Evolutionary conservation across 352 stramenopile species (phyloP), one percentile per base, ranked within the genome.

Genomic region (Phytopythium oedochilum): DNA sequence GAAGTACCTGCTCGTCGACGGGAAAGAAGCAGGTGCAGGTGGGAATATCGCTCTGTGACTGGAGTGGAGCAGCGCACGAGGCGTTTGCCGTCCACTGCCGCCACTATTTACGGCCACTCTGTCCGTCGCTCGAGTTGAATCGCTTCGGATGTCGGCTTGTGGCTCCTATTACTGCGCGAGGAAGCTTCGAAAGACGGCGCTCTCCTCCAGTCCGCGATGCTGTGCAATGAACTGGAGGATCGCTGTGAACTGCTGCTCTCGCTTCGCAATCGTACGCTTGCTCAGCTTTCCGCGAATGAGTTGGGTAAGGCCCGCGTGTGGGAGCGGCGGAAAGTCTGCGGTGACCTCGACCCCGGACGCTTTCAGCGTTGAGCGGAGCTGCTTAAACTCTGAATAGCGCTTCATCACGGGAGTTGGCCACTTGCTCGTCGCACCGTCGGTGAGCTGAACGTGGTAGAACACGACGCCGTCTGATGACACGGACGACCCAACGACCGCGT

Each of bases 351-450:
- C 39, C 23, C 73, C 70, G 12, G 59, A 61, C 36, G 59, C 60
- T 22, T 73, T 68, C 5, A 86, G 46, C 55, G 75, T 68, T 18
- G 46, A 40, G 62, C 83, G 68, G 62, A 88, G 66, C n/a, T 78
- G 71, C 20, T 54, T 69, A 52, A 89, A 89, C 20, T 71, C 60
- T 0, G 63, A 76, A 60, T 84, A 89, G n/a, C 78, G 75, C 22
- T 65, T 64, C 46, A 61, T 38, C 15, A 78, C 12, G 0, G 66
- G 69, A 9, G 58, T 34, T 18, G 60, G 22, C 72, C 65, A 77
- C 61, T 75, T 60, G 15, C 50, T 48, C 31, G 55, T 59, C 42
- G 67, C 42, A 1, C 59, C 61, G 43, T 73, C 58, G 26, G 63
- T 62, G 36, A 68, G 56, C 53, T 81, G 68, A 20, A 81, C 55